Base-by-base conservation (phyloP, 805 yeast species). In the Ogataea thermomethanolica region DNA sequence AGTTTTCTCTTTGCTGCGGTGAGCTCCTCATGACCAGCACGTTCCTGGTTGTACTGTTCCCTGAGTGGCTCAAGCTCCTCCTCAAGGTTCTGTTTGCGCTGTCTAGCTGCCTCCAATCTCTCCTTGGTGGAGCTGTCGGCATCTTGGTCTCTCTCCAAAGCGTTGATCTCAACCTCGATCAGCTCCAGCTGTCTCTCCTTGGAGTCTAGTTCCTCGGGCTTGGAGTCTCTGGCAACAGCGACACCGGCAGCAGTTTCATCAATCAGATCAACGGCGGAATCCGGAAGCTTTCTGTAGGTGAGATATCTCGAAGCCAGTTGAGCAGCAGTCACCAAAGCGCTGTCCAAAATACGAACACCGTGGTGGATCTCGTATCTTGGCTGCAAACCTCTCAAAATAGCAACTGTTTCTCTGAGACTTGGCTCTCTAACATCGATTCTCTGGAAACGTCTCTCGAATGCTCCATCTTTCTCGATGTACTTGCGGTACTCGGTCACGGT, bases 361-460 rank as follows among this genome's bases (percentile, higher is more conserved):
- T 91, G 99, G 62, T 91, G 99, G 46, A 91, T 84, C 67, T 91
- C 99, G 66, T 91, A 91, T 61, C 84, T 86, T 63, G 84, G 90
- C 65, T 91, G 97, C 57, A 91, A 73, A 46, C 99, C 99, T 74
- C 99, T 84, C 53, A 93, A 76, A 44, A 93, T 91, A 7, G 98
- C 98, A 35, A 91, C 86, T 0, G 99, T 89, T 66, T 93, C 97
- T 53, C 84, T 78, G 25, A 87, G 76, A 0, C 95, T 84, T 43
- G 98, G 93, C 57, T 95, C 99, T 35, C 84, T 85, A 25, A 93
- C 98, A 59, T 91, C 97, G 55, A 93, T 87, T 62, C 89, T 88
- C 68, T 93, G 99, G 78, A 93, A 93, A 64, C 99, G 80, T 74
- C 99, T 85, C 66, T 91, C 99, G 62, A 93, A 91, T 1, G 99